Evolutionary conservation across 176 grass and related monocot species (phyloP), one percentile per base, ranked within the genome.

Genomic region (Paspalum vaginatum): DNA sequence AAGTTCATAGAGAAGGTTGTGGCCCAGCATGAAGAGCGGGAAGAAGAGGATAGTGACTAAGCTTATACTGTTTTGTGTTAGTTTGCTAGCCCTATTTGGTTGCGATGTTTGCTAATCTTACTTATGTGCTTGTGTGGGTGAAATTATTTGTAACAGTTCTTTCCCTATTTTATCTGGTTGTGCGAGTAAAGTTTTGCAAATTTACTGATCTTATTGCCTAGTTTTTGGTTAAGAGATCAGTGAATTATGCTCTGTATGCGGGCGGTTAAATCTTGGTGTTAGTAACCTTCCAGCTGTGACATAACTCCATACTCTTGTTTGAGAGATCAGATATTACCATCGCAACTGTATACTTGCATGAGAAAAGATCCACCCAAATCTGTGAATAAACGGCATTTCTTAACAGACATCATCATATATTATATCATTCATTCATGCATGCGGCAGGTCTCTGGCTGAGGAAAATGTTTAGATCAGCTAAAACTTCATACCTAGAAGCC

Each of bases 1-100:
- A 99, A 89, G 72, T 96, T 99, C 37, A 96, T 99, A 20, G 97
- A 99, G 88, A 99, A 95, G 84, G 75, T 96, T 57, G 88, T 99
- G 7, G 78, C 87, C 47, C 88, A 91, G 74, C 93, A 90, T 79
- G 91, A 95, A 84, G 82, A 87, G 37, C 79, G 80, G 12, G 97
- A 95, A 32, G 83, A 90, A 16, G 90, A 93, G 65, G 91, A 92
- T 18, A 97, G 94, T 37, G 94, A 96, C 50, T 91, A 85, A 89
- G 57, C 59, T 21, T 68, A 22, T 76, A 25, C 6, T 2, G 9
- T 25, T 11, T 82, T 66, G 11, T 8, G 55, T 47, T 12, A 52
- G 12, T 15, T 79, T n/a, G 1, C 45, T 64, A 15, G 32, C 70
- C 21, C 43, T 70, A 42, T 76, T 63, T 76, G 70, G 70, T 76